Conservation (phyloP, 805 yeast genomes). For the Candida yuanshanica region DNA sequence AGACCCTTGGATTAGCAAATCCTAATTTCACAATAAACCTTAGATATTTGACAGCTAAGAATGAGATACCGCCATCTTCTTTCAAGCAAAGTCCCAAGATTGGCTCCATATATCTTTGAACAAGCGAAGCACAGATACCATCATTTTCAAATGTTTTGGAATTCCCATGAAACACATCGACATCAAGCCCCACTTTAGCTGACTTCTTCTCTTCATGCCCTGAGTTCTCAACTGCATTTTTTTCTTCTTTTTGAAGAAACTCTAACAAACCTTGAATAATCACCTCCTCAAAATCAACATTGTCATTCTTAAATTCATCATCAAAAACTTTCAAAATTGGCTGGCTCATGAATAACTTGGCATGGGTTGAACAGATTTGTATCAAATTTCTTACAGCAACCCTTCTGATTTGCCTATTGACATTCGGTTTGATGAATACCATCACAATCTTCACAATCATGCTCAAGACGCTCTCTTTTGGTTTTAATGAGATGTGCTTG, state of each 20-base stretch:
- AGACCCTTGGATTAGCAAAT: conserved; percentile 65
- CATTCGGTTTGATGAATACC: conserved; percentile 38
- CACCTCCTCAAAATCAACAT: conserved; percentile 39
- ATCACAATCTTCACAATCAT: conserved; percentile 55
- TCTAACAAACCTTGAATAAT: conserved; percentile 53
- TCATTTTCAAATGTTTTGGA: conserved; percentile 48
- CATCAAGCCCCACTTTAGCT: conserved; percentile 27
- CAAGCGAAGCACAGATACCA: conserved; percentile 68
- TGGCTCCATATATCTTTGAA: conserved; percentile 51
- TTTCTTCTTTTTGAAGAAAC: conserved; percentile 55
- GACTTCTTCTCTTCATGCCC: conserved; percentile 36
- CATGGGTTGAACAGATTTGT: conserved; percentile 53
- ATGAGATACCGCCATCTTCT: conserved; percentile 41
- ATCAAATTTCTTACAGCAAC: conserved; percentile 55
- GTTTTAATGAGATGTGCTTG: conserved; percentile 37
- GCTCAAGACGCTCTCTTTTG: conserved; percentile 51
- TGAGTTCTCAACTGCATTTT: conserved; percentile 33
- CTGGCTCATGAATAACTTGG: conserved; percentile 58
- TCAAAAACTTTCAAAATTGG: conserved; percentile 49
- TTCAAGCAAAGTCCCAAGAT: conserved; percentile 45
- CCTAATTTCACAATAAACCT: conserved; percentile 57
- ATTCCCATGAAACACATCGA: conserved; percentile 50
- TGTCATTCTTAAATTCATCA: conserved; percentile 35
- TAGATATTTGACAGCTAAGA: conserved; percentile 48
- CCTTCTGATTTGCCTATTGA: conserved; percentile 34